Conservation (phyloP, 768 basidiomycete species). For the Tylopilus felleus region DNA sequence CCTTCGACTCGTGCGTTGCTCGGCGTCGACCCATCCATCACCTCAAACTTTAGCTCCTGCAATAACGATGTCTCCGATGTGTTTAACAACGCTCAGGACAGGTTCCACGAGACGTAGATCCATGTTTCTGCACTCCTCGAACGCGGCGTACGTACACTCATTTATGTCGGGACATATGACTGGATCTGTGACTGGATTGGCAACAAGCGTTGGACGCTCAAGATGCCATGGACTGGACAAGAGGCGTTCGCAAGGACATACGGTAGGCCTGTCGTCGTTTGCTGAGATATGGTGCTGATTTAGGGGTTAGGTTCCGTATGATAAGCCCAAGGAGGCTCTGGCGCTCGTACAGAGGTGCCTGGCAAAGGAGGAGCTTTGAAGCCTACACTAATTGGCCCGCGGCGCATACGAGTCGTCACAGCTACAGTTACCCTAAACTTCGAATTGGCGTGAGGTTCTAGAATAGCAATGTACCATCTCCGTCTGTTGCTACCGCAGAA, state of each 20-base stretch:
- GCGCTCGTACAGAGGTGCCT: constrained; percentile 50
- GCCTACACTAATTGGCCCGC: background rate
- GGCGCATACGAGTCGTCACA: too few relatives aligned
- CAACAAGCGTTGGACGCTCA: constrained; percentile 73
- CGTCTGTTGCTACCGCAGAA: too few relatives aligned
- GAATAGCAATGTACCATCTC: background rate
- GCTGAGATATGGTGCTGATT: constrained; percentile 1
- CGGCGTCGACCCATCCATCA: constrained; percentile 55
- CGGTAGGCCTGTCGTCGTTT: constrained; percentile 41
- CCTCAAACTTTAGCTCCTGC: constrained; percentile 40
- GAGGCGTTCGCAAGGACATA: constrained; percentile 63
- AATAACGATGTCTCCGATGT: constrained; percentile 42
- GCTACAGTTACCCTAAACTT: background rate
- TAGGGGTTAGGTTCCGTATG: constrained; percentile 51
- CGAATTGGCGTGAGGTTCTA: background rate
- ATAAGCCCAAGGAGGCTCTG: constrained; percentile 56
- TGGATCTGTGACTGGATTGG: constrained; percentile 81
- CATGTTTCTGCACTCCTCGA: constrained; percentile 59
- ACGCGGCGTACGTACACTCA: constrained; percentile 66
- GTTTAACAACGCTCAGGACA: constrained; percentile 48
- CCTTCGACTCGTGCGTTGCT: constrained; percentile 50
- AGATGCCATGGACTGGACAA: constrained; percentile 68
- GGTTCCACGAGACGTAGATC: constrained; percentile 29
- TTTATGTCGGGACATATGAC: constrained; percentile 73
- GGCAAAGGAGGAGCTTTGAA: constrained; percentile 25